Conservation (phyloP, 371 early-diverging fungal genomes). For the Umbelopsis sp. region DNA sequence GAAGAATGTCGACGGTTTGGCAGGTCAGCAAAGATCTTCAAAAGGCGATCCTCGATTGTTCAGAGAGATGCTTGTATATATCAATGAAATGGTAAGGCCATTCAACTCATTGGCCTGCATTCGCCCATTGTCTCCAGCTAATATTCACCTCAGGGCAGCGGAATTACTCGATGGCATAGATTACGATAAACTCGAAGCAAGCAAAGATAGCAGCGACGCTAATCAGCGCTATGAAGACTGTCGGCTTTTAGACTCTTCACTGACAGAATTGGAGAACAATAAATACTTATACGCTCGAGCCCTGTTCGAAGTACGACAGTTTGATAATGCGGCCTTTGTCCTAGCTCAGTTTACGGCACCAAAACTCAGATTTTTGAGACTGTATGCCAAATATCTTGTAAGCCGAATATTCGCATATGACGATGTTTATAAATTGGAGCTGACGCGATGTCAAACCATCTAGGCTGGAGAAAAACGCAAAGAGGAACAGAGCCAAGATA, state of each 20-base stretch:
- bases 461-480: constrained; percentile 67
- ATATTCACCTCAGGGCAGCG: constrained; percentile 58
- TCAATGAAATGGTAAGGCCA: constrained; percentile 71
- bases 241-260: constrained; percentile 18
- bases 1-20: constrained; percentile 8
- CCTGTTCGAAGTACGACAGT: constrained; percentile 75
- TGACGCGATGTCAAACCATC: neutral
- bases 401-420: neutral
- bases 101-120: neutral
- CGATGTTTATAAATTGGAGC: neutral
- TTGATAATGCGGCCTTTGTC: constrained; percentile 59
- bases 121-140: neutral
- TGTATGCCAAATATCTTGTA: constrained; percentile 74
- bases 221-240: constrained; percentile 18
- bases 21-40: constrained; percentile 28
- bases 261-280: constrained; percentile 49
- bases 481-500: constrained; percentile 61
- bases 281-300: constrained; percentile 69
- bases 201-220: constrained; percentile 19
- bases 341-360: constrained; percentile 52
- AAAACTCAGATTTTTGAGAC: constrained; percentile 64
- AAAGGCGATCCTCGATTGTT: constrained; percentile 65
- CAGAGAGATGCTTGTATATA: constrained; percentile 67
- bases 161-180: constrained; percentile 68
- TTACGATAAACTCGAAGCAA: constrained; percentile 20